Base-by-base conservation (phyloP, 2,329 filamentous ascomycete genomes). In the Aspergillus versicolor region DNA sequence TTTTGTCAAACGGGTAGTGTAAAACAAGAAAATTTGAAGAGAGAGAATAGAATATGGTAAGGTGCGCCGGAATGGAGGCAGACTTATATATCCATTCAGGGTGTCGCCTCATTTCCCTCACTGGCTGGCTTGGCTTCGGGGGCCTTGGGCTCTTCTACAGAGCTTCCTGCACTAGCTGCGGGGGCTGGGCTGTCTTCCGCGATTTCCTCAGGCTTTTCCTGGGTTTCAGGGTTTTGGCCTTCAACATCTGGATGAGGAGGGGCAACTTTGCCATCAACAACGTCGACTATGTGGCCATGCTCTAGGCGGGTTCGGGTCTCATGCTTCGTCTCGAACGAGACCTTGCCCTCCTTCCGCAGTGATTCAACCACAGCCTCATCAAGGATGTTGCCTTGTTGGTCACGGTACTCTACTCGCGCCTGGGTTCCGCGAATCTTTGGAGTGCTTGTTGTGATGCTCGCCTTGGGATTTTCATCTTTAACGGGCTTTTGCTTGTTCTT, bases 291-390 rank as follows among this genome's bases (percentile, higher is more conserved):
- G 63, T 92, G 91, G 58, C 92, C 94, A 43, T 86, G 74, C 52
- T 84, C 84, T 55, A 97, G 76, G 57, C 91, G 88, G 8, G 92
- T 97, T 63, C 90, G 85, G n/a, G 93, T 97, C 81, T 97, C 93
- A 72, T 97, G 97, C 64, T 88, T 89, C 12, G 94, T 97, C 78
- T 95, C 88, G 78, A 99, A 97, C 68, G 91, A 91, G 58, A 97
- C 92, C 76, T 96, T 95, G 68, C 93, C 94, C 73, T 93, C 85
- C 43, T 72, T 70, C 22, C 72, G 63, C 32, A 99, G 84, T 19
- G 84, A 85, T 68, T 89, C 85, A 58, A 99, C 92, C 72, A 96
- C 85, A 69, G 92, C 89, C 54, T 89, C 86, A 69, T 93, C 81
- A 32, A 99, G 84, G 32, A 97, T 74, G 70, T 97, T 97, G 63